phyloP scores from a whole-genome alignment of 352 stramenopile genomes.

The Phytophthora citricola region DNA sequence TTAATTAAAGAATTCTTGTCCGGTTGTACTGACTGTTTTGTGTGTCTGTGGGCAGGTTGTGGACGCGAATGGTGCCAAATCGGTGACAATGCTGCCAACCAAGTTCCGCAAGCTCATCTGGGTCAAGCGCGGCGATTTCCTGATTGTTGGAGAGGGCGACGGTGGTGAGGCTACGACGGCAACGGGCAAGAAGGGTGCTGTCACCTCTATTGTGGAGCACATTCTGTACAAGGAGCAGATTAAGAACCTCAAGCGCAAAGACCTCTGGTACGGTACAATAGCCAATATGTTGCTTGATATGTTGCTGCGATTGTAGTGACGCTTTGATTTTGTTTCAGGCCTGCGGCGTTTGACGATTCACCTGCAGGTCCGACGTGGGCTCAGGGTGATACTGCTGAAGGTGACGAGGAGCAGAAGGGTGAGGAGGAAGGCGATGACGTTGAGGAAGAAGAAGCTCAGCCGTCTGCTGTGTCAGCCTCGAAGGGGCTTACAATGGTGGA shows the following conservation, averaged over 20 bases:
- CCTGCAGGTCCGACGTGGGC: conserved; percentile 8
- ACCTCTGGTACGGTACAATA: conserved; percentile 81
- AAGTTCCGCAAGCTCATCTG: conserved; percentile 99
- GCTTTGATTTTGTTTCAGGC: conserved; percentile 40
- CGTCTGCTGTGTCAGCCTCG: conserved; percentile 7
- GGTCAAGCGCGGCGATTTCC: conserved; percentile 97
- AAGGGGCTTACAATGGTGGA: conserved; percentile 70
- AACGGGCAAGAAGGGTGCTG: conserved; percentile 87
- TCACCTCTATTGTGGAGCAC: conserved; percentile 94
- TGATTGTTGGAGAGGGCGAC: conserved; percentile 92
- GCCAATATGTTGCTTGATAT: background rate
- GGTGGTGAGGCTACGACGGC: conserved; percentile 71
- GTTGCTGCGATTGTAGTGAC: too few relatives aligned
- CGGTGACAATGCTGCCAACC: conserved; percentile 96
- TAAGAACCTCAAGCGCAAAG: conserved; percentile 95
- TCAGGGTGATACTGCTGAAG: conserved; percentile 8
- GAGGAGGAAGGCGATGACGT: conserved; percentile 16
- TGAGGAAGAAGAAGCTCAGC: conserved; percentile 16
- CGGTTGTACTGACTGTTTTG: conserved; percentile 1
- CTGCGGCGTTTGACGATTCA: conserved; percentile 54
- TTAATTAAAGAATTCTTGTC: background rate
- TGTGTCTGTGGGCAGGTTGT: conserved; percentile 51
- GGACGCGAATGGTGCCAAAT: conserved; percentile 58
- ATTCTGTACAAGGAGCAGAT: conserved; percentile 99
- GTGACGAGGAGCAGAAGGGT: conserved; percentile 29